Evolutionary conservation across 2,329 filamentous ascomycete genomes (phyloP), one percentile per base, ranked within the genome.

Genomic region (Polychaeton citri): DNA sequence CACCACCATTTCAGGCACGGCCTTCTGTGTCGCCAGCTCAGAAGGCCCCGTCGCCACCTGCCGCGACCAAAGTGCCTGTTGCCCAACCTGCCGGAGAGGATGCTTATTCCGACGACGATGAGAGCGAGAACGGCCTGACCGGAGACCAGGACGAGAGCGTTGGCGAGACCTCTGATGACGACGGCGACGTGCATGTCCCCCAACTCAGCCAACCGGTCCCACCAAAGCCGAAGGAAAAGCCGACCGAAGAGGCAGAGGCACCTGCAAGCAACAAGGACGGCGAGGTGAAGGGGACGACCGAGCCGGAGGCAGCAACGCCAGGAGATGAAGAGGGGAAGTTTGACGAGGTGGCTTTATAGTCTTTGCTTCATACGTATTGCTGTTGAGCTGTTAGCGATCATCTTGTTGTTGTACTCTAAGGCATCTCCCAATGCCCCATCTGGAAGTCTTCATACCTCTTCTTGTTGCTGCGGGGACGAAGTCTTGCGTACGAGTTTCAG

Each of bases 321-420:
- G 36, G 12, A 9, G 38, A 38, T n/a, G 28, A 37, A 24, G 38
- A 39, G 6, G 45, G 43, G 12, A 46, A 39, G 31, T 48, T 46
- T 21, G 45, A 48, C 31, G 45, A 48, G 19, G 44, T 48, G 21
- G 39, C 35, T 15, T 33, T 47, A 17, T 47, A 39, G 37, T 20
- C 34, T 7, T 28, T 28, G 15, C 24, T 7, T 10, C 24, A 7
- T 3, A 28, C n/a, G n/a, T n/a, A n/a, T n/a, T n/a, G n/a, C n/a
- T n/a, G n/a, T n/a, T n/a, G n/a, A n/a, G n/a, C n/a, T n/a, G n/a
- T n/a, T n/a, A n/a, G n/a, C n/a, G n/a, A n/a, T n/a, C n/a, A n/a
- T n/a, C n/a, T n/a, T n/a, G n/a, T n/a, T n/a, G n/a, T n/a, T n/a
- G n/a, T n/a, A n/a, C n/a, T n/a, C n/a, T n/a, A n/a, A n/a, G n/a